Base-by-base conservation (phyloP, 257 asterid genomes). In the Solanum dulcamara region DNA sequence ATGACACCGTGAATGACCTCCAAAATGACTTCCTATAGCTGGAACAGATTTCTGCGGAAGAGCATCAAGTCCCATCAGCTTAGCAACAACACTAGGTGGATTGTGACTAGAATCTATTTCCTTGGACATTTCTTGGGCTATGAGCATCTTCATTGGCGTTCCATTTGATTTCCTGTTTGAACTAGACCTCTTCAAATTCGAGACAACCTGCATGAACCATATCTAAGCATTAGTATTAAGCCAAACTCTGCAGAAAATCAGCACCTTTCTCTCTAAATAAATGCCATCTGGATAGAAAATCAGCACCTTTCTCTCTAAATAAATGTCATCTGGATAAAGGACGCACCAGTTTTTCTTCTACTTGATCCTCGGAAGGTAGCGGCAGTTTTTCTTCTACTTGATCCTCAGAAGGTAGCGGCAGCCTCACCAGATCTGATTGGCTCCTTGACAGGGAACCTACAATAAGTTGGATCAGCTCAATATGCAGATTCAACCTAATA, bases 401-500 rank as follows among this genome's bases (percentile, higher is more conserved):
- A 86, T 91, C 92, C 86, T 84, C 86, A 51, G 89, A 88, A 9
- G 93, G 37, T 37, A 28, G 93, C 79, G 92, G 88, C 90, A 83
- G 89, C 81, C 92, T 90, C 81, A 96, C 85, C 85, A 90, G 91
- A 89, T 94, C 97, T 40, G 97, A 92, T 86, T 89, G 92, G 91
- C 94, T 92, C 90, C 97, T 96, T 32, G 95, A 90, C 55, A 94
- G 94, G 62, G 94, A 90, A 89, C 94, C 99, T 95, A 88, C 57
- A 84, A 85, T 70, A 33, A 59, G 48, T 42, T 72, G 50, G 81
- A 68, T 40, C 15, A 68, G 7, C 26, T 40, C 57, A 46, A 42
- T 28, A 72, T 30, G 68, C 77, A 71, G 79, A 81, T 74, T 85
- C 40, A 24, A 18, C 68, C 60, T 75, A 17, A 48, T 50, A 77